Evolutionary conservation across 106 monocot species (phyloP).

Genomic region (Dendrobium huoshanense): DNA sequence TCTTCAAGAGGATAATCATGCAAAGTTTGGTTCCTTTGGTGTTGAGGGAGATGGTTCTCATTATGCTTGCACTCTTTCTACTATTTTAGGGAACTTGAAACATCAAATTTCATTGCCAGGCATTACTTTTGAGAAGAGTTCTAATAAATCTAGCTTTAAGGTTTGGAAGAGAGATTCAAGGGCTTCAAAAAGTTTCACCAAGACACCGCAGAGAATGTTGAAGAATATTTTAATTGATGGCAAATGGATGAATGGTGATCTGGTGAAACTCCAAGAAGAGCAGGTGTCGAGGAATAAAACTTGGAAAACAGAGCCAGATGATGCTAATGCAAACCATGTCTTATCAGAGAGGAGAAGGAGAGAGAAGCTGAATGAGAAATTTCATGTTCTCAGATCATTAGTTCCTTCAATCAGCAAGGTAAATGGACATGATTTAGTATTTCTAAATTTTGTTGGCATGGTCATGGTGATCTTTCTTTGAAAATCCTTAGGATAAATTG

Average conservation of each 20-base stretch:
- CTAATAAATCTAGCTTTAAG: constrained; percentile 44
- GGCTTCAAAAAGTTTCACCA: neutral
- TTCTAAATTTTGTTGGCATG: neutral
- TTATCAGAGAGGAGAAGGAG: constrained; percentile 60
- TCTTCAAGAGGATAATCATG: constrained; percentile 19
- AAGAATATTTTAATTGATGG: constrained; percentile 52
- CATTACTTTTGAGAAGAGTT: constrained; percentile 10
- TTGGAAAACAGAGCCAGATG: constrained; percentile 32
- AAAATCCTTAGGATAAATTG: no score
- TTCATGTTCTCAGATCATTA: constrained; percentile 54
- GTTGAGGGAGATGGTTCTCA: constrained; percentile 26
- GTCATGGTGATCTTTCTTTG: no score
- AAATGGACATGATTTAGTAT: neutral
- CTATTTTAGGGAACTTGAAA: constrained; percentile 31
- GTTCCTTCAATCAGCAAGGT: constrained; percentile 82
- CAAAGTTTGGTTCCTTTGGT: constrained; percentile 26
- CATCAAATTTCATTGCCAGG: neutral
- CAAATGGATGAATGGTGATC: constrained; percentile 21
- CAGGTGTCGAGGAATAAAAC: constrained; percentile 11
- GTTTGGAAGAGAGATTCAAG: constrained; percentile 29
- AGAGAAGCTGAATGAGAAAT: constrained; percentile 86
- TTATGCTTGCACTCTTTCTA: constrained; percentile 43
- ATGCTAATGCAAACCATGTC: constrained; percentile 30
- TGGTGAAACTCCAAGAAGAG: constrained; percentile 2
- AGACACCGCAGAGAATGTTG: constrained; percentile 41